A percentile compares a stretch with the other conserved stretches of the same genome.
phyloP scores from a whole-genome alignment of 2,329 filamentous ascomycete genomes.

The Raffaelea deltoideospora region DNA sequence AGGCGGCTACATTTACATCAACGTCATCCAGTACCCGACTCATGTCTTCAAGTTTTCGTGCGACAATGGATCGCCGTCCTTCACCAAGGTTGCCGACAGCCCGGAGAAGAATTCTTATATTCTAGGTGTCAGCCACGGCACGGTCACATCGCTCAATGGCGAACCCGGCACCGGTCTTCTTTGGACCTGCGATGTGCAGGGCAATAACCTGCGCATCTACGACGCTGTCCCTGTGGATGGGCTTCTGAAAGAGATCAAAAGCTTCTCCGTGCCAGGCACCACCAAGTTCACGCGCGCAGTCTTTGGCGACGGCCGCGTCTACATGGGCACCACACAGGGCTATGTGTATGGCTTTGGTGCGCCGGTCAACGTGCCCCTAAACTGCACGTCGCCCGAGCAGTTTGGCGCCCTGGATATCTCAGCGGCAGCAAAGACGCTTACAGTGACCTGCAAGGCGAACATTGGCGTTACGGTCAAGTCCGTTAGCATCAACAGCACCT shows the following conservation, averaged over 20 bases:
- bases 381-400: conserved; percentile 30
- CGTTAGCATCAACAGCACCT: conserved; percentile 19
- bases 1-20: conserved; percentile 33
- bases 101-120: conserved; percentile 33
- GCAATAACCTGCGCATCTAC: conserved; percentile 59
- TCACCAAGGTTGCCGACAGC: conserved; percentile 36
- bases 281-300: conserved; percentile 43
- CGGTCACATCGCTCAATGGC: conserved; percentile 37
- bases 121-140: conserved; percentile 41
- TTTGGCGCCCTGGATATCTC: conserved; percentile 31
- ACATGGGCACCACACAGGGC: conserved; percentile 35
- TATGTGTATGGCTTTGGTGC: conserved; percentile 40
- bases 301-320: conserved; percentile 40
- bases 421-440: conserved; percentile 15
- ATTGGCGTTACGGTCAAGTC: conserved; percentile 25
- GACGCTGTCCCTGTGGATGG: conserved; percentile 53
- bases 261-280: conserved; percentile 33
- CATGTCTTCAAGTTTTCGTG: conserved; percentile 44
- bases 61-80: conserved; percentile 31
- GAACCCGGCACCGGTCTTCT: conserved; percentile 38
- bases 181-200: conserved; percentile 41
- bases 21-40: conserved; percentile 36
- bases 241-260: conserved; percentile 29
- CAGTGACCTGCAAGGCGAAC: conserved; percentile 32
- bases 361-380: conserved; percentile 35